These are phyloP conservation scores for Neopestalotiopsis sp. DNA, from an alignment of 2,329 filamentous ascomycete species.

Conservation along the genomic window DNA sequence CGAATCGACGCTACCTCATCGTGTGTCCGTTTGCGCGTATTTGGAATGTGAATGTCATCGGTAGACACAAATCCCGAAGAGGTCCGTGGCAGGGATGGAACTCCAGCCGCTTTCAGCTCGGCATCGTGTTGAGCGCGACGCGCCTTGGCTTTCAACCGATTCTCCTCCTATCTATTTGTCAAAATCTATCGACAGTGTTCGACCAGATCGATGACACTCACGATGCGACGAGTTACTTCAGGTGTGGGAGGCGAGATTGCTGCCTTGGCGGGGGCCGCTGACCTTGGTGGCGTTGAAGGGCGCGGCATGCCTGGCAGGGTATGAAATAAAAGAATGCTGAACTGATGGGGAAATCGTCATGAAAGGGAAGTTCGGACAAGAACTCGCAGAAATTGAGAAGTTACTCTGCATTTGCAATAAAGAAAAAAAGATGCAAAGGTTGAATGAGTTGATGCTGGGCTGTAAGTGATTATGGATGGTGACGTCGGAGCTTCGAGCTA, in stretches of 20 bases:
- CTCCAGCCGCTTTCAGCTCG: constrained; percentile 54
- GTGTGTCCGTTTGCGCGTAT: constrained; percentile 72
- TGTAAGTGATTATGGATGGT: constrained; percentile 20
- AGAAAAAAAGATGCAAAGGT: constrained; percentile 15
- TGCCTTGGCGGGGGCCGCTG: constrained; percentile 32
- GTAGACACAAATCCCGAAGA: constrained; percentile 76
- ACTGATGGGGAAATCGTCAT: background rate
- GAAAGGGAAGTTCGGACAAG: background rate
- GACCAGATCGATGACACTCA: constrained; percentile 36
- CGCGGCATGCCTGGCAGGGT: constrained; percentile 46
- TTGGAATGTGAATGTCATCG: constrained; percentile 63
- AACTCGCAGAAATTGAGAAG: background rate
- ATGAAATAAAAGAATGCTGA: background rate
- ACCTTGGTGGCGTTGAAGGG: constrained; percentile 49
- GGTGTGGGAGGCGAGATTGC: constrained; percentile 56
- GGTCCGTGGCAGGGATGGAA: constrained; percentile 50
- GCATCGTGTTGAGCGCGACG: constrained; percentile 76
- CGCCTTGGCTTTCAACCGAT: constrained; percentile 86
- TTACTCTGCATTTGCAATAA: constrained; percentile 15
- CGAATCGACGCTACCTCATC: constrained; percentile 61
- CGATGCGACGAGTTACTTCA: constrained; percentile 59
- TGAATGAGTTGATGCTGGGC: background rate
- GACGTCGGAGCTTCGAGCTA: constrained; percentile 31
- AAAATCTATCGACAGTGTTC: constrained; percentile 7
- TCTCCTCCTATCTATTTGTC: constrained; percentile 71